Percentiles rank a stretch among this genome's conserved stretches.
These are phyloP conservation scores for Gossypium thurberi DNA, from an alignment of 345 rosid genomes.

Conservation along the genomic window DNA sequence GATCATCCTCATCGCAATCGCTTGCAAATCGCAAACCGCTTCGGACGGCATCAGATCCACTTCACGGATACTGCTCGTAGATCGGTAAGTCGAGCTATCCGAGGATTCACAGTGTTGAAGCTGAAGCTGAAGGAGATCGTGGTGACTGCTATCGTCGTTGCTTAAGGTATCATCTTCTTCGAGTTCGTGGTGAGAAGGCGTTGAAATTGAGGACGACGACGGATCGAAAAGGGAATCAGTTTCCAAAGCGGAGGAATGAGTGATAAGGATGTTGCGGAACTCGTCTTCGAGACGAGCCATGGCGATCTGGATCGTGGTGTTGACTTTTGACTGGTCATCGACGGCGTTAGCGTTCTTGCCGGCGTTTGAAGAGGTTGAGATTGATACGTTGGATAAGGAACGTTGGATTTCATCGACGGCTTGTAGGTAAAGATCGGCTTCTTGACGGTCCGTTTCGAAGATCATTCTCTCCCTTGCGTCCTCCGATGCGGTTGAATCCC, in stretches of 20 bases:
- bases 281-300: slow-evolving; percentile 98
- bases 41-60: slow-evolving; percentile 71
- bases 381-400: slow-evolving; percentile 36
- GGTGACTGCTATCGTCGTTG: background rate
- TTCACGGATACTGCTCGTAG: slow-evolving; percentile 82
- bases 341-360: background rate
- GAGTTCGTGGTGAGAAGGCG: slow-evolving; percentile 14
- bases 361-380: slow-evolving; percentile 19
- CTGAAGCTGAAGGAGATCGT: background rate
- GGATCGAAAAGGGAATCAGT: slow-evolving; percentile 42
- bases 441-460: slow-evolving; percentile 62
- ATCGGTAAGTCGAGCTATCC: slow-evolving; percentile 41
- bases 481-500: slow-evolving; percentile 90
- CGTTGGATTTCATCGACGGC: slow-evolving; percentile 93
- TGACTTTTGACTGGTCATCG: slow-evolving; percentile 37
- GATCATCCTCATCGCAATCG: slow-evolving; percentile 73
- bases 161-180: slow-evolving; percentile 26
- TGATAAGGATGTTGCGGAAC: slow-evolving; percentile 72
- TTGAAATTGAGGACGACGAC: slow-evolving; percentile 23
- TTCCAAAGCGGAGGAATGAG: slow-evolving; percentile 57
- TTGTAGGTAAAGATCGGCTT: slow-evolving; percentile 68
- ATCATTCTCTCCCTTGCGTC: slow-evolving; percentile 84
- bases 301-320: slow-evolving; percentile 79
- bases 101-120: slow-evolving; percentile 18
- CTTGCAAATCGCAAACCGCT: slow-evolving; percentile 58